These are phyloP conservation scores for Barnettozyma sp. DNA, from an alignment of 805 yeast genomes.

Conservation along the genomic window DNA sequence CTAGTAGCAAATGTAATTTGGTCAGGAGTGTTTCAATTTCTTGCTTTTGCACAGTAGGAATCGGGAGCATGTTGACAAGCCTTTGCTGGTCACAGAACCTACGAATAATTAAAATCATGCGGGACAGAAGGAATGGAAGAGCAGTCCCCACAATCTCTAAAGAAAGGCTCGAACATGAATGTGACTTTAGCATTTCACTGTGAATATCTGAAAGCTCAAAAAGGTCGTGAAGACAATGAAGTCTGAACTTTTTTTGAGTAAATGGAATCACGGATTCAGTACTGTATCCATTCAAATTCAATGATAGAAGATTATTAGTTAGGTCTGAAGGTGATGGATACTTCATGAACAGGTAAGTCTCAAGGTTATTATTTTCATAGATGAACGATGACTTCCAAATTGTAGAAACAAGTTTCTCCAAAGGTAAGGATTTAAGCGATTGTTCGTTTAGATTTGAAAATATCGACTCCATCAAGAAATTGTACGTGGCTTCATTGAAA, in stretches of 20 bases:
- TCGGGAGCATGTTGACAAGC: constrained; percentile 54
- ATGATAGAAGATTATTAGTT: constrained; percentile 31
- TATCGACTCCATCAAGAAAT: constrained; percentile 33
- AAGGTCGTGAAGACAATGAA: constrained; percentile 50
- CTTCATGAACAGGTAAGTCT: constrained; percentile 28
- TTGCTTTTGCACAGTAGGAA: constrained; percentile 53
- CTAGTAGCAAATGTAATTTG: constrained; percentile 34
- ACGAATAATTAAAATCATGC: constrained; percentile 55
- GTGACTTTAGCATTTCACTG: constrained; percentile 21
- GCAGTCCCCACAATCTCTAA: constrained; percentile 21
- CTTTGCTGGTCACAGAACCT: constrained; percentile 58
- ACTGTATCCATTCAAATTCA: constrained; percentile 44
- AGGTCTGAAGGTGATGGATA: constrained; percentile 30
- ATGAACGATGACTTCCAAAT: constrained; percentile 56
- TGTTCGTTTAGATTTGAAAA: constrained; percentile 33
- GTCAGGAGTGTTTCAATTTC: constrained; percentile 48
- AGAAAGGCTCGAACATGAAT: neutral
- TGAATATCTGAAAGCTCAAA: constrained; percentile 28
- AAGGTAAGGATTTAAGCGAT: constrained; percentile 21
- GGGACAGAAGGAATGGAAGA: constrained; percentile 44
- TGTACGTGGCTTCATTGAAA: constrained; percentile 41
- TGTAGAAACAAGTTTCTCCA: constrained; percentile 39
- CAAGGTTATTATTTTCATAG: constrained; percentile 53
- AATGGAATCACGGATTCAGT: constrained; percentile 43
- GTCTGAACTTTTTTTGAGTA: constrained; percentile 43